Percentiles rank a stretch among this genome's conserved stretches.
Evolutionary conservation across 2,329 filamentous ascomycete genomes (phyloP).

Genomic region (Paecilomyces sp.): DNA sequence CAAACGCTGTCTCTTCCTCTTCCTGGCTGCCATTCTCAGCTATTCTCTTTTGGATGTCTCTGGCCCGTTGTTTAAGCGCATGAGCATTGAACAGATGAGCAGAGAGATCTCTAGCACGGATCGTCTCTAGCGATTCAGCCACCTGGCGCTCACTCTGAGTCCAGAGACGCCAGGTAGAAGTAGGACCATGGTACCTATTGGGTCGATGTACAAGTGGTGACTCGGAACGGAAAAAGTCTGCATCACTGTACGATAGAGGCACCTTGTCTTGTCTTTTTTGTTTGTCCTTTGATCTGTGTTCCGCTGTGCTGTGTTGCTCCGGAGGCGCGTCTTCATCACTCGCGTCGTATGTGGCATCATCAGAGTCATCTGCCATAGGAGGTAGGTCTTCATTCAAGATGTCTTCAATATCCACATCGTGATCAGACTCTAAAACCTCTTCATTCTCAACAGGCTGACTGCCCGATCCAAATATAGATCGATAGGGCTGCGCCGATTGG

Average conservation of each 20-base stretch:
- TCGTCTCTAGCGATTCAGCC: conserved; percentile 55
- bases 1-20: conserved; percentile 21
- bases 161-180: conserved; percentile 75
- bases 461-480: conserved; percentile 21
- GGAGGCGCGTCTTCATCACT: conserved; percentile 9
- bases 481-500: conserved; percentile 22
- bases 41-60: conserved; percentile 5
- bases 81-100: conserved; percentile 75
- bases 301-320: neutral
- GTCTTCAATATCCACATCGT: conserved; percentile 7
- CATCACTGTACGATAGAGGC: neutral
- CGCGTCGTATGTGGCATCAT: conserved; percentile 17
- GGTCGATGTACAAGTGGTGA: conserved; percentile 40
- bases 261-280: neutral
- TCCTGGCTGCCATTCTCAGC: conserved; percentile 2
- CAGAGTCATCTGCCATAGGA: conserved; percentile 11
- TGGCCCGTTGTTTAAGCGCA: conserved; percentile 52
- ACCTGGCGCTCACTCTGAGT: conserved; percentile 73
- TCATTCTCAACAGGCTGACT: conserved; percentile 12
- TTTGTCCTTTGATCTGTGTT: neutral
- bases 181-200: conserved; percentile 65
- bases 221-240: conserved; percentile 5
- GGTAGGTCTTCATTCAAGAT: conserved; percentile 13
- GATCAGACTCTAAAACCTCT: conserved; percentile 9
- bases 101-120: conserved; percentile 60